Percentiles rank a stretch among this genome's conserved stretches.
Evolutionary conservation across 805 yeast genomes (phyloP).

Genomic region (Alloascoidea hylecoeti): DNA sequence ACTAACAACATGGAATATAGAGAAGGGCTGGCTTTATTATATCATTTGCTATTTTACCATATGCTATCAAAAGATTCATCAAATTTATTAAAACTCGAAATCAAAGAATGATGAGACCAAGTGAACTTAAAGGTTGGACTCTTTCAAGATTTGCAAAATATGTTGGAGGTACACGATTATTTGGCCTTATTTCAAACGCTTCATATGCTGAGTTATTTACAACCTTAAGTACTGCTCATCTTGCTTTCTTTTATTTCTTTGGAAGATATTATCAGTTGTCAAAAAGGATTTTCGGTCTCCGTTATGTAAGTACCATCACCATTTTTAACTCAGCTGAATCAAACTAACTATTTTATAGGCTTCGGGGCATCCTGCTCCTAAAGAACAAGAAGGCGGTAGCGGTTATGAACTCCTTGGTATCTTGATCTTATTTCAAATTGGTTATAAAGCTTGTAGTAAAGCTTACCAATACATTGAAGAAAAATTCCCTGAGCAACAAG

Average conservation of each 20-base stretch:
- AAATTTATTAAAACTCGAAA: not conserved
- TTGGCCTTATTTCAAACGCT: too few relatives aligned
- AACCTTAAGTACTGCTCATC: conserved; percentile 47
- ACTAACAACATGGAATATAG: conserved; percentile 6
- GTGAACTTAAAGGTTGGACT: not conserved
- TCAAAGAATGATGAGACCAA: not conserved
- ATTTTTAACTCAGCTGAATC: conserved; percentile 14
- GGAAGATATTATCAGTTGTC: conserved; percentile 74
- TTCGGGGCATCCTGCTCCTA: conserved; percentile 8
- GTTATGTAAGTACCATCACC: conserved; percentile 38
- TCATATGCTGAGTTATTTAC: not conserved
- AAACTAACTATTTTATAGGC: conserved; percentile 8
- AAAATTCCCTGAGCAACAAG: not conserved
- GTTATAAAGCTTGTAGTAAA: conserved; percentile 7
- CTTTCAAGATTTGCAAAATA: not conserved
- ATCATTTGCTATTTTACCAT: conserved; percentile 52
- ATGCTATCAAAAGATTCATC: conserved; percentile 13
- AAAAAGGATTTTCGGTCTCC: conserved; percentile 64
- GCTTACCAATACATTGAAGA: conserved; percentile 5
- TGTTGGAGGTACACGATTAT: not conserved
- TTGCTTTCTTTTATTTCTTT: conserved; percentile 69
- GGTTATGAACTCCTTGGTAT: conserved; percentile 63
- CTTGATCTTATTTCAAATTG: conserved; percentile 17
- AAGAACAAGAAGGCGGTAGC: conserved; percentile 24
- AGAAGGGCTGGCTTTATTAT: conserved; percentile 45